phyloP scores from a whole-genome alignment of 345 rosid genomes.

The Eucalyptus albens region DNA sequence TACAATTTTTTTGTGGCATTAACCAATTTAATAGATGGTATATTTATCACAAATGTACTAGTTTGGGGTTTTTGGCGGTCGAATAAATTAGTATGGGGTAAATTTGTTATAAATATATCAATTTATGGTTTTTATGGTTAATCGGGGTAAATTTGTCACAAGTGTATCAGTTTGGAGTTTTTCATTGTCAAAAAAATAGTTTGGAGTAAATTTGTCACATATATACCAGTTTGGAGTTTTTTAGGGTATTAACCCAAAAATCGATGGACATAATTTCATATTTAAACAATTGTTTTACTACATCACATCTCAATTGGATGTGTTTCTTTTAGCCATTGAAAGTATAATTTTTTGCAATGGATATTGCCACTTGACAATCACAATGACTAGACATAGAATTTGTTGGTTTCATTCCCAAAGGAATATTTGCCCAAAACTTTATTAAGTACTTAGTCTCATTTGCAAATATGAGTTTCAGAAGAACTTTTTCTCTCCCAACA shows the following conservation, averaged over 20 bases:
- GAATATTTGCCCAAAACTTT: not conserved
- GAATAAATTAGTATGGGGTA: too few species aligned
- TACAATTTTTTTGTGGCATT: too few species aligned
- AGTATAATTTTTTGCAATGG: not conserved
- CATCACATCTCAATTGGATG: not conserved
- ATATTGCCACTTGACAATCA: not conserved
- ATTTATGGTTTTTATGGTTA: too few species aligned
- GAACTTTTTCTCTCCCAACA: not conserved
- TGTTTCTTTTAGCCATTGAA: not conserved
- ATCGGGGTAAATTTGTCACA: too few species aligned
- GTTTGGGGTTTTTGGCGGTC: too few species aligned
- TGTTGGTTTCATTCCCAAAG: not conserved
- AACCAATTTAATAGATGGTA: too few species aligned
- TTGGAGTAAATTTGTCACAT: too few species aligned
- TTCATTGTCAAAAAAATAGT: too few species aligned
- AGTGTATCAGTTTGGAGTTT: too few species aligned
- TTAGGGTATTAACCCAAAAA: not conserved
- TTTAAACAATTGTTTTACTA: not conserved
- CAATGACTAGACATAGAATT: not conserved
- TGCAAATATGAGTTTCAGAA: not conserved
- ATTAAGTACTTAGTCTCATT: not conserved
- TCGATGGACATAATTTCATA: not conserved
- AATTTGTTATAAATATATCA: too few species aligned
- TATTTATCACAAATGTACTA: too few species aligned
- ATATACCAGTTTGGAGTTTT: too few species aligned